Evolutionary conservation across 352 stramenopile genomes (phyloP).

Genomic region (Blastocystis hominis): DNA sequence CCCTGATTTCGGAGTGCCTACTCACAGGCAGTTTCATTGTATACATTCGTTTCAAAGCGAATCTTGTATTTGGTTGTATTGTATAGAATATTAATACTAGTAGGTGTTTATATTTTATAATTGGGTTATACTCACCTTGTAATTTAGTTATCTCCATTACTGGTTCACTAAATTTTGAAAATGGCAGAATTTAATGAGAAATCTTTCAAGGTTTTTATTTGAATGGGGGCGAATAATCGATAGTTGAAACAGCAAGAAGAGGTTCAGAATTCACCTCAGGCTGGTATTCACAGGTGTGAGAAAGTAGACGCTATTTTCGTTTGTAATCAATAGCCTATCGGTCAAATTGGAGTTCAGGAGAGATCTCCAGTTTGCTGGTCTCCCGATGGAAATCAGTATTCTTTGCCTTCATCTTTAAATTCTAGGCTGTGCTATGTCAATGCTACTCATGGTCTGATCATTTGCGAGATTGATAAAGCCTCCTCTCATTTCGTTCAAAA

Average conservation of each 20-base stretch:
- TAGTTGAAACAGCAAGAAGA: too few relatives aligned
- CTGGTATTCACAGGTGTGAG: background rate
- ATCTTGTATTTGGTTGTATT: background rate
- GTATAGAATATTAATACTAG: slow-evolving; percentile 11
- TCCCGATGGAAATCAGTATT: background rate
- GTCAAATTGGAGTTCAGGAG: slow-evolving; percentile 46
- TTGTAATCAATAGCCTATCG: background rate
- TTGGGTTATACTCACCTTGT: too few relatives aligned
- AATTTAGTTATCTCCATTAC: too few relatives aligned
- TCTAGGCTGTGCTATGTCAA: slow-evolving; percentile 35
- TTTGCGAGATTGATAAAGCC: slow-evolving; percentile 4
- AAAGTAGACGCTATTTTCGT: background rate
- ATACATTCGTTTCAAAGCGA: slow-evolving; percentile 30
- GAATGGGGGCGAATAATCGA: too few relatives aligned
- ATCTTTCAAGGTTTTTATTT: too few relatives aligned
- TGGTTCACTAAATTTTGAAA: too few relatives aligned
- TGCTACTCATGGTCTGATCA: background rate
- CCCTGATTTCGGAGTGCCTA: background rate
- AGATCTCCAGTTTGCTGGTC: slow-evolving; percentile 32
- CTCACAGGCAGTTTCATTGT: slow-evolving; percentile 7
- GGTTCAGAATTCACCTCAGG: too few relatives aligned
- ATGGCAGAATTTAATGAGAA: too few relatives aligned
- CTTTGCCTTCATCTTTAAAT: background rate
- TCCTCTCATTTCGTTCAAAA: background rate
- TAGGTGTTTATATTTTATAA: background rate